Base-by-base conservation (phyloP, 176 grass and related monocot genomes). In the Oryza officinalis region DNA sequence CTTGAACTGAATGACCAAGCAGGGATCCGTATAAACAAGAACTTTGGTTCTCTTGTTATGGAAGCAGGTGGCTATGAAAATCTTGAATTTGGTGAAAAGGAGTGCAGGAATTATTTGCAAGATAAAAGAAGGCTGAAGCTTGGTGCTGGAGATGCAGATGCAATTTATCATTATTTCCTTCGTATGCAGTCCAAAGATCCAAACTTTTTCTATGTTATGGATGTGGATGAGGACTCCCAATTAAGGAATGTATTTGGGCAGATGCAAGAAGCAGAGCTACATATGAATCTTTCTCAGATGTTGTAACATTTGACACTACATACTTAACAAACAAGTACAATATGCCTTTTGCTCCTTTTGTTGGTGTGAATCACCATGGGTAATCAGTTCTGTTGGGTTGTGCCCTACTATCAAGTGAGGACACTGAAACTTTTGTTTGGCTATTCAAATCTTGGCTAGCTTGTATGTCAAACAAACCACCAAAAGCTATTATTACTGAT, bases 1-100 rank as follows among this genome's bases (percentile, higher is more conserved):
- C 14, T 78, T 66, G 25, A 79, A 41, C 60, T 65, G 23, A 78
- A 78, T 65, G 76, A 79, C 12, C 8, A 30, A 66, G 76, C 61
- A 66, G 61, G 76, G 40, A 65, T 45, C 5, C 9, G 26, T 30
- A 30, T 65, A 23, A 66, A 66, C 38, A 79, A 66, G 25, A 79
- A n/a, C 17, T 66, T 31, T 66, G 17, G 25, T 66, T 79, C 76
- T 46, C 61, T 65, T 31, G 76, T 30, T 30, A 30, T 66, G 25
- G 3, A 71, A 71, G 67, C 68, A 4, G 4, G 0, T 18, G 4
- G 15, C 14, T 52, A 52, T 18, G 15, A 52, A 18, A 52, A 52
- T 52, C 47, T 52, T 18, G 4, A 52, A 52, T 18, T 17, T 52
- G 15, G 4, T 52, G 15, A 52, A 52, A 52, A 52, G 15, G 4